Base-by-base conservation (phyloP, 768 basidiomycete genomes). In the Boletus rubropictus region DNA sequence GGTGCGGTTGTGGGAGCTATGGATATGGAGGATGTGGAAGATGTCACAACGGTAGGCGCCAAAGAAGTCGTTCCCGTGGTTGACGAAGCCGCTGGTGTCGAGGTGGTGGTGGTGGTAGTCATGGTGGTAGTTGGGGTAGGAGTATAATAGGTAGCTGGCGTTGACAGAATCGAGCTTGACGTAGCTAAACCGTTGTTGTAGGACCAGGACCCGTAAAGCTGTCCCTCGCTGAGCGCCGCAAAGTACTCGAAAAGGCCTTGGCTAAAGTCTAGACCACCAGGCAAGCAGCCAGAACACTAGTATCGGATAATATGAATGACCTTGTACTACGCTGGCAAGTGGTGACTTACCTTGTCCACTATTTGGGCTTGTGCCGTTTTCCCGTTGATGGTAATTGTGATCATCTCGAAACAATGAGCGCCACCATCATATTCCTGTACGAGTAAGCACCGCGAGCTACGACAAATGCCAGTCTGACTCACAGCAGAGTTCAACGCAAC, bases 201-300 rank as follows among this genome's bases (percentile, higher is more conserved):
- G 12, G 43, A 50, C 78, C 80, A 81, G 3, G 54, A 50, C 2
- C 73, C 72, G 21, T 60, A 46, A 18, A 78, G 44, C 12, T 67
- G 60, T 29, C 76, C 77, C 5, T 53, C 44, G 14, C 36, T 42
- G 11, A 61, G 39, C 18, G 62, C 50, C 1, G 63, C 75, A 45
- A 79, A 72, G 54, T 57, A 61, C 3, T 58, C 4, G 55, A 79
- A 79, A n/a, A 81, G 70, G 14, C 67, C 69, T 1, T 59, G 52
- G 7, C 72, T 73, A 17, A 79, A 53, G 57, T 81, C 80, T 17
- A 81, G 68, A 35, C 68, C 72, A 31, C 68, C 69, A 3, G 31
- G 39, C 0, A 57, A 44, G 61, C 78, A 78, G 5, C 60, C 60
- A 20, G 50, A 50, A 55, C 76, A 77, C 75, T 75, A 25, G 3